Conservation (phyloP, 257 asterid species). For the Lycium barbarum region DNA sequence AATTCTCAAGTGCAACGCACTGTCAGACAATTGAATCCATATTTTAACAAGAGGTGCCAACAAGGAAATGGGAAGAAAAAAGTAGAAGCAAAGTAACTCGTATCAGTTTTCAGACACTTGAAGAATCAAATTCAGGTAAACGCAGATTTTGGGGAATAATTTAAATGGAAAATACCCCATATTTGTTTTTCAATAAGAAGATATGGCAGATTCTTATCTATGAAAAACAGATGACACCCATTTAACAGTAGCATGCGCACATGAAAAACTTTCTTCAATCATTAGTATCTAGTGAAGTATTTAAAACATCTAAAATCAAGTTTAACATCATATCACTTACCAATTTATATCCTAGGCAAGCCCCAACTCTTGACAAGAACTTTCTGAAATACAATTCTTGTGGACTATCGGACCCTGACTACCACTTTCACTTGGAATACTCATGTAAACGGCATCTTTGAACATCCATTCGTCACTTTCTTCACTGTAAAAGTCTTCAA, state of each 20-base stretch:
- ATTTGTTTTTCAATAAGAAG: not conserved
- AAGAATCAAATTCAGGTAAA: not conserved
- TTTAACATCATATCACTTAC: conserved; percentile 48
- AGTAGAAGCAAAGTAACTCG: not conserved
- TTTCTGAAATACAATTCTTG: conserved; percentile 65
- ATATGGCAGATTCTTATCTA: not conserved
- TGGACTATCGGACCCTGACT: conserved; percentile 67
- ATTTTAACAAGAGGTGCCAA: not conserved
- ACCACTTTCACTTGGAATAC: conserved; percentile 35
- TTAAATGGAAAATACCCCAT: not conserved
- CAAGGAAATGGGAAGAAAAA: no score
- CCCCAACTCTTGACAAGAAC: conserved; percentile 52
- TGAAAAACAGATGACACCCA: conserved; percentile 1
- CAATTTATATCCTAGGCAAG: conserved; percentile 50
- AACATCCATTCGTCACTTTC: conserved; percentile 84
- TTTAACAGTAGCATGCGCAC: not conserved
- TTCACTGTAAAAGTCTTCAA: conserved; percentile 70
- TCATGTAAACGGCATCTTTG: conserved; percentile 72
- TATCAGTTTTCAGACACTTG: not conserved
- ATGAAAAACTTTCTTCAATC: not conserved
- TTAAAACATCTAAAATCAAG: conserved; percentile 15
- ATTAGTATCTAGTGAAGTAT: not conserved
- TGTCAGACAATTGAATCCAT: not conserved
- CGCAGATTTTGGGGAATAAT: not conserved
- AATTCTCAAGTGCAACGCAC: not conserved